Percentiles rank a stretch among this genome's conserved stretches.
Conservation (phyloP, 176 grass and related monocot genomes). For the Guadua angustifolia region DNA sequence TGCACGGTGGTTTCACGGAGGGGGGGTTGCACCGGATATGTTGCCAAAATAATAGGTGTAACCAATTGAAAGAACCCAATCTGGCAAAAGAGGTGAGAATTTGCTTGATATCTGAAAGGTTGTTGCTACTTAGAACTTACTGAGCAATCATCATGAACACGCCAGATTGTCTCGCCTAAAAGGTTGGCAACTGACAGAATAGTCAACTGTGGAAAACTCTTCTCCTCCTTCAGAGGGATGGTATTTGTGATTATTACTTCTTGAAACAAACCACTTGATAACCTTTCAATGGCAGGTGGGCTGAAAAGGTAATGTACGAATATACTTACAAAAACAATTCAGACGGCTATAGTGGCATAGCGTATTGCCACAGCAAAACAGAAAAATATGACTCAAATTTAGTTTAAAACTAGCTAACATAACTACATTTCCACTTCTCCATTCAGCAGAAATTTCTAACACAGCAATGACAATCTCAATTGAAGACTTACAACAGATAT, state of each 20-base stretch:
- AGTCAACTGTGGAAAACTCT: constrained; percentile 88
- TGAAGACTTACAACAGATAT: not conserved
- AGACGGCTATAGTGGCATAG: not conserved
- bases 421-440: not conserved
- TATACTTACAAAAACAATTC: constrained; percentile 22
- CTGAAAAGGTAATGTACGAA: constrained; percentile 50
- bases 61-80: constrained; percentile 24
- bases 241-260: constrained; percentile 99
- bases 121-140: constrained; percentile 52
- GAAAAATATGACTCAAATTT: constrained; percentile 17
- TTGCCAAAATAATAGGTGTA: constrained; percentile 20
- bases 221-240: constrained; percentile 75
- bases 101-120: not conserved
- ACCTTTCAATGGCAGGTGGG: constrained; percentile 88
- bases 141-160: constrained; percentile 92
- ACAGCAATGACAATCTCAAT: not conserved
- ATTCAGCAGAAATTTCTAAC: not conserved
- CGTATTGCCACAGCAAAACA: not conserved
- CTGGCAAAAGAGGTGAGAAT: not conserved
- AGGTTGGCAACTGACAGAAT: constrained; percentile 97
- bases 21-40: too few relatives aligned
- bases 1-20: too few relatives aligned
- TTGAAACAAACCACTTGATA: constrained; percentile 96
- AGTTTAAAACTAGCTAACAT: not conserved
- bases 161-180: constrained; percentile 97